A percentile compares a stretch with the other conserved stretches of the same genome.
phyloP scores from a whole-genome alignment of 441 rosid species.

The Eutrema salsugineum region DNA sequence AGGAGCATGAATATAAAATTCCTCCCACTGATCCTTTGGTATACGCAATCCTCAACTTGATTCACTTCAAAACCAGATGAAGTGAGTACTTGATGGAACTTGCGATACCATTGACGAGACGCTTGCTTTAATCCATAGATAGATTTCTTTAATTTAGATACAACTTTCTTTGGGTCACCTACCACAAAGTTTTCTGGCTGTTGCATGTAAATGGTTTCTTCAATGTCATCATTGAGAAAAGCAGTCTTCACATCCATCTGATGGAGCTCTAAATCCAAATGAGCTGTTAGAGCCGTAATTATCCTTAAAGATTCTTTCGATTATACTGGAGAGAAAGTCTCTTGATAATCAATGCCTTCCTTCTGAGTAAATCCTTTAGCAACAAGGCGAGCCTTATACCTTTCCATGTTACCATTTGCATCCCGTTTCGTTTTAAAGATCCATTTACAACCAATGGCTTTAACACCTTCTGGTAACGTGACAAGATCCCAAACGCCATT shows the following conservation, averaged over 20 bases:
- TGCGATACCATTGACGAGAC: neutral
- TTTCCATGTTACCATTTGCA: neutral
- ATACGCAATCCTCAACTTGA: neutral
- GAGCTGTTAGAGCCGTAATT: neutral
- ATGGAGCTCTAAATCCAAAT: neutral
- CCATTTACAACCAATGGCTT: neutral
- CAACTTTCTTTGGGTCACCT: neutral
- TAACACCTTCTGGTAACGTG: neutral
- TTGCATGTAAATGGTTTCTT: neutral
- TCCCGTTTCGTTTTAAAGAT: neutral
- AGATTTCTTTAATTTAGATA: neutral
- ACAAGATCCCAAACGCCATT: neutral
- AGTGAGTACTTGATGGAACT: neutral
- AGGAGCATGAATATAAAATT: neutral
- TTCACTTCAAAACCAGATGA: neutral
- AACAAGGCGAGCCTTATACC: neutral
- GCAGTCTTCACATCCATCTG: neutral
- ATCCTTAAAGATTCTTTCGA: neutral
- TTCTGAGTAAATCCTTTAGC: neutral
- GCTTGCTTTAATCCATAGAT: neutral
- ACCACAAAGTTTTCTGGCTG: neutral
- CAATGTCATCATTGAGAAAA: neutral
- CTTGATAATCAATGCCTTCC: neutral
- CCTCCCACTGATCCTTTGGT: neutral
- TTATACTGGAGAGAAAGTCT: neutral